Evolutionary conservation across 306 rosid genomes (phyloP).

Genomic region (Leucaena leucocephala): DNA sequence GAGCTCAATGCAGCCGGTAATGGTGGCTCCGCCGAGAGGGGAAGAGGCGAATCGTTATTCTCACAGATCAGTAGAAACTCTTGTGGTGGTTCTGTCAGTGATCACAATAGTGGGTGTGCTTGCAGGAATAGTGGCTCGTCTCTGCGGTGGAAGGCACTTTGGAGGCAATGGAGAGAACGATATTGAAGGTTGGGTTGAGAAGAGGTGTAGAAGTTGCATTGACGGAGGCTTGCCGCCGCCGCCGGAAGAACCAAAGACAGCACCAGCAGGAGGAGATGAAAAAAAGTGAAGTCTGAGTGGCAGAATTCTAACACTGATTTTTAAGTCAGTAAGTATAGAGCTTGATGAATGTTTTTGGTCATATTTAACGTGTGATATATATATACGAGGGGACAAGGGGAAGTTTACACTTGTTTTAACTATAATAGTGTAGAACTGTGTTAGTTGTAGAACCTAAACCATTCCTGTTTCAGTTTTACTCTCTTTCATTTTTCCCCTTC

Average conservation of each 20-base stretch:
- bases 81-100: constrained; percentile 75
- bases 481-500: neutral
- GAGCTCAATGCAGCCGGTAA: constrained; percentile 47
- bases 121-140: constrained; percentile 74
- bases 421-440: constrained; percentile 34
- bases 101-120: constrained; percentile 70
- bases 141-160: constrained; percentile 82
- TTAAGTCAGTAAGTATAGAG: constrained; percentile 26
- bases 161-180: constrained; percentile 71
- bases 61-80: constrained; percentile 70
- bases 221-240: constrained; percentile 63
- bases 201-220: constrained; percentile 77
- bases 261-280: constrained; percentile 38
- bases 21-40: constrained; percentile 43
- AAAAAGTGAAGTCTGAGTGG: constrained; percentile 44
- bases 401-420: constrained; percentile 33
- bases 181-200: constrained; percentile 91
- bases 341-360: constrained; percentile 33
- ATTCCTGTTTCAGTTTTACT: constrained; percentile 36
- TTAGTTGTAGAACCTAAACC: constrained; percentile 34
- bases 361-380: constrained; percentile 9
- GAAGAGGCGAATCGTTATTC: constrained; percentile 50
- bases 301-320: constrained; percentile 34
- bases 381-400: constrained; percentile 4
- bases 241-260: constrained; percentile 50